Conservation (phyloP, 225 moss, liverwort and hornwort genomes). For the Marchantia polymorpha region DNA sequence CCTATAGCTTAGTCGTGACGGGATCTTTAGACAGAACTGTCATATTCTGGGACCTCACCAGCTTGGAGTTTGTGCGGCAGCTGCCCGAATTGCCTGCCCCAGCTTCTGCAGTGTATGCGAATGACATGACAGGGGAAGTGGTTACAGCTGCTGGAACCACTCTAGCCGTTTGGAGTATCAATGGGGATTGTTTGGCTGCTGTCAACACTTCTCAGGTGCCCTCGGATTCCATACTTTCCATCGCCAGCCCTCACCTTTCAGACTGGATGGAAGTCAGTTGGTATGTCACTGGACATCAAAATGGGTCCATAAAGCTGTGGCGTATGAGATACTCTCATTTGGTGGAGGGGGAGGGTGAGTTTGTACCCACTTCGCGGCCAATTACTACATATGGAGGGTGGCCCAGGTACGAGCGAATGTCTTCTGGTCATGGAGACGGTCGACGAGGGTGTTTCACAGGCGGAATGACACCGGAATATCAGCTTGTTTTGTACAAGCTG, state of each 20-base stretch:
- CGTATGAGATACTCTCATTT: slow-evolving; percentile 58
- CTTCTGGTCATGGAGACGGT: slow-evolving; percentile 14
- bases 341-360: slow-evolving; percentile 21
- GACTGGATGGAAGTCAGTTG: slow-evolving; percentile 95
- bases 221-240: slow-evolving; percentile 75
- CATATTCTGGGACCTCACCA: slow-evolving; percentile 95
- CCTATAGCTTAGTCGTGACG: slow-evolving; percentile 93
- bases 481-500: slow-evolving; percentile 73
- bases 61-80: slow-evolving; percentile 90
- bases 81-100: slow-evolving; percentile 80
- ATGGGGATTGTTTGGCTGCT: slow-evolving; percentile 94
- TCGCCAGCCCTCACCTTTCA: slow-evolving; percentile 73
- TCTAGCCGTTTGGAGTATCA: slow-evolving; percentile 91
- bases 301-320: slow-evolving; percentile 84
- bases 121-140: slow-evolving; percentile 92
- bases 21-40: slow-evolving; percentile 85
- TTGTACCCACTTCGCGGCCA: slow-evolving; percentile 1
- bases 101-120: slow-evolving; percentile 76
- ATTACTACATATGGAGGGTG: not conserved
- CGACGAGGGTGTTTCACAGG: slow-evolving; percentile 45
- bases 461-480: slow-evolving; percentile 86
- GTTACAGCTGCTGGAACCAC: slow-evolving; percentile 84
- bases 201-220: slow-evolving; percentile 62
- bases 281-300: slow-evolving; percentile 91
- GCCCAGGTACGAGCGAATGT: slow-evolving; percentile 13